Evolutionary conservation across 148 eudicot species (phyloP), one percentile per base, ranked within the genome.

Genomic region (Salicornia ramosissima): DNA sequence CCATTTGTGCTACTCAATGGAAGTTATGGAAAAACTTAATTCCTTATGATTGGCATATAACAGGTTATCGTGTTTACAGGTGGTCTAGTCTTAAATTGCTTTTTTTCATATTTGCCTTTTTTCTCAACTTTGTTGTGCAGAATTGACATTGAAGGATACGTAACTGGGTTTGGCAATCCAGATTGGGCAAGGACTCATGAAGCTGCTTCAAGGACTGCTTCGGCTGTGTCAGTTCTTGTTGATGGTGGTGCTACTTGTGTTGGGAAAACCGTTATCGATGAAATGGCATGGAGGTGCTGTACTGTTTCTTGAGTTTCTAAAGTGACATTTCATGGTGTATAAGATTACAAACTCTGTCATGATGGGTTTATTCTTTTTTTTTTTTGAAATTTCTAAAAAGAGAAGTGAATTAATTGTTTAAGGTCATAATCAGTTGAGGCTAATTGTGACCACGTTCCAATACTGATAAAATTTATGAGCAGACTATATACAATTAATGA

Each of bases 171-270:
- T 81, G 99, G 99, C 45, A 76, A 83, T 82, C 96, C 82, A 30
- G 90, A 91, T 61, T 91, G 99, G 99, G 85, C 76, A 55, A 82
- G 73, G 78, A 95, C 97, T 71, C 97, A 95, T 75, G 90, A 83
- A 74, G 79, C 86, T 75, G 96, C 96, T 81, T 75, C 85, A 34
- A 86, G 64, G 74, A 91, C 97, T 65, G 87, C 96, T 64, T 53
- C 78, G 15, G 90, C 80, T 58, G 90, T 89, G 71, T 85, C 91
- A 67, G 46, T 84, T 67, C 86, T 91, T 68, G 88, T 95, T 68
- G 99, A 95, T 65, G 94, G 94, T 73, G 99, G 99, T 64, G 97
- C 99, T 14, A 86, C 88, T n/a, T 95, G 97, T 78, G 79, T 85
- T 50, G 99, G 97, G 51, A 95, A 87, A 78, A 91, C 99, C 47